A percentile compares a stretch with the other conserved stretches of the same genome.
Evolutionary conservation across 2,329 filamentous ascomycete genomes (phyloP).

Genomic region (Colletotrichum sp.): DNA sequence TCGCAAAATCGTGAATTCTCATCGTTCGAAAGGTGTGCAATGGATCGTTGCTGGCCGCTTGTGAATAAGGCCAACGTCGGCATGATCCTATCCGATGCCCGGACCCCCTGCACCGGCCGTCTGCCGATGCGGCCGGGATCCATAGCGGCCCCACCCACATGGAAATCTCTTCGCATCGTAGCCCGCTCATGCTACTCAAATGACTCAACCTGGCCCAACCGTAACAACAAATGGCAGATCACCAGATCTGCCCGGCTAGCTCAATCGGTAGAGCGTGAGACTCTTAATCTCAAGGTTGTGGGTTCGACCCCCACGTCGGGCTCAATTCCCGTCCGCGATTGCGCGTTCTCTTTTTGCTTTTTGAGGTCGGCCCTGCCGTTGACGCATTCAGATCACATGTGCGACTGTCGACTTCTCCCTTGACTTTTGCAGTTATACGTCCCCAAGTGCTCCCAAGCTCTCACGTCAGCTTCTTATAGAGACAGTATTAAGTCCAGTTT

Average conservation of each 20-base stretch:
- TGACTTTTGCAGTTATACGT: too few relatives aligned
- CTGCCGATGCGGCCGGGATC: background rate
- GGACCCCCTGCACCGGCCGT: background rate
- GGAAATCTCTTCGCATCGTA: background rate
- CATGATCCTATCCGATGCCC: background rate
- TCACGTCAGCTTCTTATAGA: too few relatives aligned
- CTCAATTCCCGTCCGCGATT: constrained; percentile 24
- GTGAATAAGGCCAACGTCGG: too few relatives aligned
- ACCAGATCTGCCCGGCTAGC: constrained; percentile 47
- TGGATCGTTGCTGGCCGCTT: background rate
- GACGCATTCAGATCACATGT: too few relatives aligned
- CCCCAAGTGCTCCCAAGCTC: too few relatives aligned
- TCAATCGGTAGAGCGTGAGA: constrained; percentile 78
- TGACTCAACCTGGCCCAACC: rapidly evolving
- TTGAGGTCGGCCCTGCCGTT: background rate
- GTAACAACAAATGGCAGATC: constrained; percentile 4
- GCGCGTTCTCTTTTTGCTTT: constrained; percentile 2
- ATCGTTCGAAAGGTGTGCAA: too few relatives aligned
- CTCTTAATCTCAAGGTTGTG: constrained; percentile 52
- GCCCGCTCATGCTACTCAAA: background rate
- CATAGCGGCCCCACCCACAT: background rate
- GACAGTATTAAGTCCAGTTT: too few relatives aligned
- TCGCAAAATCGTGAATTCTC: too few relatives aligned
- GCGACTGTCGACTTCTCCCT: too few relatives aligned
- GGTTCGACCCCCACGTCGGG: constrained; percentile 30